Evolutionary conservation across 1,284 basidiomycete genomes (phyloP), one percentile per base, ranked within the genome.

Genomic region (Naganishia albida): DNA sequence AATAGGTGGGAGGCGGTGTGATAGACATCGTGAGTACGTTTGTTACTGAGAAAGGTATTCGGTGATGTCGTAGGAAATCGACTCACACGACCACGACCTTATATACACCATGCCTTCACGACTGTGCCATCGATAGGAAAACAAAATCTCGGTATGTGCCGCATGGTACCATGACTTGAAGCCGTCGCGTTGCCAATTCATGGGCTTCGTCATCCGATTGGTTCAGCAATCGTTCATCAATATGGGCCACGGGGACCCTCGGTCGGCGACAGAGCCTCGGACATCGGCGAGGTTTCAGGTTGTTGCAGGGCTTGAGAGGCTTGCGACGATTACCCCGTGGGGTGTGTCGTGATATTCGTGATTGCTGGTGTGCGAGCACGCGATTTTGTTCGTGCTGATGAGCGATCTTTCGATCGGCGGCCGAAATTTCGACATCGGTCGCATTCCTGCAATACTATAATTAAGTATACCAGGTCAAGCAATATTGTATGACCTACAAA

Each of bases 1-100:
- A 64, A 51, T 68, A 68, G 40, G 48, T 56, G 25, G 67, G 67
- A 48, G 67, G 67, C 13, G 67, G 67, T 30, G 67, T 65, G 38
- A 63, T 42, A 39, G 67, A 65, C 67, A 68, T 68, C 16, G 40
- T 65, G 51, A 26, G 40, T 4, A 48, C 40, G 30, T 25, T 18
- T 23, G 6, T 44, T 39, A 46, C 20, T 15, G 42, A 18, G 4
- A 40, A 40, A 16, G 42, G 13, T 15, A 43, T 6, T 43, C 42
- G 42, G 13, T 7, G 16, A 15, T 30, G 49, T 26, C 2, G 0
- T 16, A 26, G n/a, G 13, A 34, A 34, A 34, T 20, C n/a, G n/a
- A 51, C 26, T 51, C 49, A 51, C 49, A 30, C 49, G 49, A 51
- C 13, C 28, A 16, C 13, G 26, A 51, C 6, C 18, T 30, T 51